A percentile compares a stretch with the other conserved stretches of the same genome.
Conservation (phyloP, 371 early-diverging fungal species). For the Nematocida sp. region DNA sequence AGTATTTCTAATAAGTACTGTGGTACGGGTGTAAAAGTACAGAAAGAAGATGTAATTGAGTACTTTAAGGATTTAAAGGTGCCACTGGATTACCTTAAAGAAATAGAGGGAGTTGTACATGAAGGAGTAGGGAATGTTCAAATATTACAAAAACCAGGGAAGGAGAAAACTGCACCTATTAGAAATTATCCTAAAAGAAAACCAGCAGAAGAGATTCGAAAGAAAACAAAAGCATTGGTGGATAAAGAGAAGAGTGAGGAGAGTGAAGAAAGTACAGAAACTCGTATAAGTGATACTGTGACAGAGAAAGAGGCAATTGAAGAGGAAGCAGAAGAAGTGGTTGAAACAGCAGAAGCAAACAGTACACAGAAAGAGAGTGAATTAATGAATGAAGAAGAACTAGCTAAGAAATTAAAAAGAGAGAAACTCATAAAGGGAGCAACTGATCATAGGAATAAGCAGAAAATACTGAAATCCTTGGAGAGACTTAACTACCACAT, state of each 20-base stretch:
- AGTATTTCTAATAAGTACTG: constrained; percentile 62
- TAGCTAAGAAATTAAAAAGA: constrained; percentile 55
- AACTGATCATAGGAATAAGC: constrained; percentile 65
- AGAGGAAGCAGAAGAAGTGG: constrained; percentile 40
- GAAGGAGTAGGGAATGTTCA: constrained; percentile 35
- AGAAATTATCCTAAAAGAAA: constrained; percentile 20
- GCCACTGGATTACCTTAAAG: constrained; percentile 13
- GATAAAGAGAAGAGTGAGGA: constrained; percentile 8
- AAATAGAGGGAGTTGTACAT: constrained; percentile 36
- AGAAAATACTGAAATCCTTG: constrained; percentile 61
- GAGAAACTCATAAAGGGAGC: constrained; percentile 64
- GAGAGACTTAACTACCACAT: constrained; percentile 54
- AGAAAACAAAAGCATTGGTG: neutral
- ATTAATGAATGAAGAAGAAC: constrained; percentile 32
- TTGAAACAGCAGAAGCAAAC: constrained; percentile 2
- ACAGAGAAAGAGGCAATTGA: neutral
- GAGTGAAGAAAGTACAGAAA: neutral
- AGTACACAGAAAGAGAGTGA: constrained; percentile 4
- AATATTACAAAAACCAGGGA: constrained; percentile 11
- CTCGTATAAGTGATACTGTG: neutral
- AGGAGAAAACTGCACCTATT: constrained; percentile 14
- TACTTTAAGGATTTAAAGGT: constrained; percentile 54
- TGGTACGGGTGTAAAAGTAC: constrained; percentile 49
- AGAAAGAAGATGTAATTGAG: constrained; percentile 52
- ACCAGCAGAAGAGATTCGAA: neutral